Evolutionary conservation across 805 yeast genomes (phyloP).

Genomic region (Candida cerambycidarum): DNA sequence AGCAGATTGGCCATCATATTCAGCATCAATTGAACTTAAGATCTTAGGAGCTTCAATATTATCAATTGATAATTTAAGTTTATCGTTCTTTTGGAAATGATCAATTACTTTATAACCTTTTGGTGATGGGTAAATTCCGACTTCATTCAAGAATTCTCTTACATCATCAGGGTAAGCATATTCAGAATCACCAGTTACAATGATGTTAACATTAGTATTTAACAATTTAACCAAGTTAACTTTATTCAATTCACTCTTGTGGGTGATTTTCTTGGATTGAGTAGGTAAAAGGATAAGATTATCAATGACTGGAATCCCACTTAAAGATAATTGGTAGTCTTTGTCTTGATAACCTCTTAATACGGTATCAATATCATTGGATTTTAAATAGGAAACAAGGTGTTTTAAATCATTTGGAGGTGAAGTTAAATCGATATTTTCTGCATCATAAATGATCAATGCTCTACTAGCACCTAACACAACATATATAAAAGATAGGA

Average conservation of each 20-base stretch:
- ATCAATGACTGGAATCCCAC: slow-evolving; percentile 8
- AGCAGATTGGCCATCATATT: slow-evolving; percentile 61
- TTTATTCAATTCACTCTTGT: slow-evolving; percentile 30
- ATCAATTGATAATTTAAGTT: slow-evolving; percentile 29
- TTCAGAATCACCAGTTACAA: slow-evolving; percentile 56
- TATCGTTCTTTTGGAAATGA: slow-evolving; percentile 49
- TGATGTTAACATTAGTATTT: slow-evolving; percentile 57
- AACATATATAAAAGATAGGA: slow-evolving; percentile 12
- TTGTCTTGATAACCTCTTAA: slow-evolving; percentile 23
- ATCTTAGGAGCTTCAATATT: slow-evolving; percentile 26
- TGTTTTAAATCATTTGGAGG: slow-evolving; percentile 18
- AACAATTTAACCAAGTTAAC: slow-evolving; percentile 56
- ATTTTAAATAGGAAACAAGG: slow-evolving; percentile 24
- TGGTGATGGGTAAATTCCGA: slow-evolving; percentile 85
- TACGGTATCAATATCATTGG: slow-evolving; percentile 10
- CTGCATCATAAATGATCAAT: slow-evolving; percentile 37
- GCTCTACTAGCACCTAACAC: slow-evolving; percentile 18
- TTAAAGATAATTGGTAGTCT: slow-evolving; percentile 14
- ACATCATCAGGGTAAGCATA: slow-evolving; percentile 41
- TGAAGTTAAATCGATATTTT: slow-evolving; percentile 20
- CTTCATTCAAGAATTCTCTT: slow-evolving; percentile 66
- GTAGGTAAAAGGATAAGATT: slow-evolving; percentile 33
- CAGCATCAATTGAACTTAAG: slow-evolving; percentile 16
- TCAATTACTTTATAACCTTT: slow-evolving; percentile 64
- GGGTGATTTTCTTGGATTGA: slow-evolving; percentile 30